These are phyloP conservation scores for Trypanosoma vivax DNA, from an alignment of 208 protist species.

Conservation along the genomic window DNA sequence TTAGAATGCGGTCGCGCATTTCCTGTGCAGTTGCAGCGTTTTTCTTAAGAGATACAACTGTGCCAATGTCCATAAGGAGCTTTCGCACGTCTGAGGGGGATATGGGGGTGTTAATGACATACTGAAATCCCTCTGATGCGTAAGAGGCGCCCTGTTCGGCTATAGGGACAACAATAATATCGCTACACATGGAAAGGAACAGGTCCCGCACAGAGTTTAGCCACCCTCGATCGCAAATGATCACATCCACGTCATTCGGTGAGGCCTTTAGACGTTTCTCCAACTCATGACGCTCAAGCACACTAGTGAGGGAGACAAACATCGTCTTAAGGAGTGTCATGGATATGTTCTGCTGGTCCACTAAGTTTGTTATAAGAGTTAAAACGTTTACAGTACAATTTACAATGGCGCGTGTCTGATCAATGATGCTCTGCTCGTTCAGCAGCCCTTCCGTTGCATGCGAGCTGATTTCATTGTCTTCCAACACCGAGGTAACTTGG, in stretches of 20 bases:
- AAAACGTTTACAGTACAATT: slow-evolving; percentile 88
- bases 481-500: slow-evolving; percentile 67
- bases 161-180: slow-evolving; percentile 72
- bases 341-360: slow-evolving; percentile 86
- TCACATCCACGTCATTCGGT: slow-evolving; percentile 77
- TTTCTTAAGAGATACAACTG: slow-evolving; percentile 72
- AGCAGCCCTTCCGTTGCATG: slow-evolving; percentile 13
- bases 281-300: slow-evolving; percentile 64
- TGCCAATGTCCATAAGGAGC: slow-evolving; percentile 75
- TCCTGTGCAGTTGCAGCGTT: slow-evolving; percentile 71
- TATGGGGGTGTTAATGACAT: slow-evolving; percentile 68
- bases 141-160: slow-evolving; percentile 20
- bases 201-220: slow-evolving; percentile 62
- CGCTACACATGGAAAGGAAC: slow-evolving; percentile 46
- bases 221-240: slow-evolving; percentile 84
- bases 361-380: slow-evolving; percentile 75
- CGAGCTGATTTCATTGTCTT: slow-evolving; percentile 45
- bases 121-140: slow-evolving; percentile 45
- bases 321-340: slow-evolving; percentile 84
- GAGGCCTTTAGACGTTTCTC: slow-evolving; percentile 60
- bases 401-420: slow-evolving; percentile 73
- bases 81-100: slow-evolving; percentile 62
- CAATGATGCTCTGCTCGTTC: slow-evolving; percentile 30
- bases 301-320: slow-evolving; percentile 82
- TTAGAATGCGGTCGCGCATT: slow-evolving; percentile 84